phyloP scores from a whole-genome alignment of 768 basidiomycete species.

The Xerocomellus amylosporus region DNA sequence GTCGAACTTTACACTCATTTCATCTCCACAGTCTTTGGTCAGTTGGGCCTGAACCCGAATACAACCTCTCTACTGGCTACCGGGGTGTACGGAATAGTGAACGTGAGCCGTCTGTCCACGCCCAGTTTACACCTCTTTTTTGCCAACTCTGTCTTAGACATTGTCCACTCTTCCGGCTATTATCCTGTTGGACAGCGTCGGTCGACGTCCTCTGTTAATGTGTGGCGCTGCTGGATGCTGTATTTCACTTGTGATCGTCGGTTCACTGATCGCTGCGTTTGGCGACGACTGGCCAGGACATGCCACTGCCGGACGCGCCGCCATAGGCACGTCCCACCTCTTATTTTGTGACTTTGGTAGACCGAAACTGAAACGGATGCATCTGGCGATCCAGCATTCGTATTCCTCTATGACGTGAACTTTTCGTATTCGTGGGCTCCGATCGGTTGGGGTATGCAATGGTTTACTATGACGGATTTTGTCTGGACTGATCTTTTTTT shows the following conservation, averaged over 20 bases:
- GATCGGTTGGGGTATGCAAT: slow-evolving; percentile 27
- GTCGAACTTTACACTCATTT: slow-evolving; percentile 13
- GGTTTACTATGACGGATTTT: neutral
- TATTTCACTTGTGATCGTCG: slow-evolving; percentile 28
- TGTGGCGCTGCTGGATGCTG: slow-evolving; percentile 37
- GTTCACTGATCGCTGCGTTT: slow-evolving; percentile 27
- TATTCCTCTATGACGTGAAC: slow-evolving; percentile 39
- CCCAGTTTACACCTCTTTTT: neutral
- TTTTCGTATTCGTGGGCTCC: slow-evolving; percentile 36
- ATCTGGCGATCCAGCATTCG: slow-evolving; percentile 30
- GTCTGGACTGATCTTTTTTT: slow-evolving; percentile 6
- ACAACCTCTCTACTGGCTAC: slow-evolving; percentile 43
- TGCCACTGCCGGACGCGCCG: slow-evolving; percentile 23
- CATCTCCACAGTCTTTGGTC: slow-evolving; percentile 36
- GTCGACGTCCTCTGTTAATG: slow-evolving; percentile 40
- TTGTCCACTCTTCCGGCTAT: slow-evolving; percentile 37
- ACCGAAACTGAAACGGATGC: slow-evolving; percentile 8
- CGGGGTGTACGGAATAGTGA: slow-evolving; percentile 39
- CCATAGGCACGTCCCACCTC: slow-evolving; percentile 27
- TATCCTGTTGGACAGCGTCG: slow-evolving; percentile 37
- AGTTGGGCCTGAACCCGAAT: slow-evolving; percentile 39
- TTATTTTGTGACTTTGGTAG: slow-evolving; percentile 11
- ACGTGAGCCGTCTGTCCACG: slow-evolving; percentile 11
- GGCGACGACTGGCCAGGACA: slow-evolving; percentile 31
- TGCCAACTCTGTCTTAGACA: slow-evolving; percentile 19